Base-by-base conservation (phyloP, 1,284 basidiomycete species). In the Ustilago vetiveriae region DNA sequence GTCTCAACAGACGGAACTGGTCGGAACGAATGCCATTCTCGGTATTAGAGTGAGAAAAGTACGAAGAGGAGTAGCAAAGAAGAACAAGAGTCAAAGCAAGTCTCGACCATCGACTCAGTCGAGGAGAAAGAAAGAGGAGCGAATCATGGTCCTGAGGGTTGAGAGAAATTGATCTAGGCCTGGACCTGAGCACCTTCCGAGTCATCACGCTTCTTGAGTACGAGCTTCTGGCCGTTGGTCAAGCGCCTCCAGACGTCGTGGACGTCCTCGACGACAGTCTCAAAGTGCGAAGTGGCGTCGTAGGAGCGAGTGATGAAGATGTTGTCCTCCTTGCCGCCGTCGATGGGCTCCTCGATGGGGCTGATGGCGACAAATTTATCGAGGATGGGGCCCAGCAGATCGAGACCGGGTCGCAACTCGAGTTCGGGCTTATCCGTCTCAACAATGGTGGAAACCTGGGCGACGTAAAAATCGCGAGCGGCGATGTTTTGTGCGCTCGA, bases 241-340 rank as follows among this genome's bases (percentile, higher is more conserved):
- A 76, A 71, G 16, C 80, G 63, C 44, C 64, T 57, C 77, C 77
- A 82, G 17, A 82, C 80, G 30, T 80, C 73, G 54, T 80, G 74
- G 9, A 82, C 72, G 42, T 82, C 82, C 40, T 82, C 82, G 9
- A 82, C 81, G 26, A 83, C 93, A 35, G 94, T 97, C 57, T 99
- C 96, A 81, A 98, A 98, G 85, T 99, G 96, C 44, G 92, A 94
- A 9, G 96, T 98, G 11, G 96, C 94, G 83, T 99, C 96, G 84
- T 98, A 98, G 7, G 94, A 97, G 58, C 91, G 91, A 56, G 96
- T 98, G 85, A 98, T 90, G 85, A 92, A 98, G 82, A 98, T 91
- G 79, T 92, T 90, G 85, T 94, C 92, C 41, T 87, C 86, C 55
- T 82, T 82, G 55, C 96, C 96, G 40, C 87, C 84, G 30, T 91